A percentile compares a stretch with the other conserved stretches of the same genome.
phyloP scores from a whole-genome alignment of 345 rosid species.

The Gossypioides kirkii region DNA sequence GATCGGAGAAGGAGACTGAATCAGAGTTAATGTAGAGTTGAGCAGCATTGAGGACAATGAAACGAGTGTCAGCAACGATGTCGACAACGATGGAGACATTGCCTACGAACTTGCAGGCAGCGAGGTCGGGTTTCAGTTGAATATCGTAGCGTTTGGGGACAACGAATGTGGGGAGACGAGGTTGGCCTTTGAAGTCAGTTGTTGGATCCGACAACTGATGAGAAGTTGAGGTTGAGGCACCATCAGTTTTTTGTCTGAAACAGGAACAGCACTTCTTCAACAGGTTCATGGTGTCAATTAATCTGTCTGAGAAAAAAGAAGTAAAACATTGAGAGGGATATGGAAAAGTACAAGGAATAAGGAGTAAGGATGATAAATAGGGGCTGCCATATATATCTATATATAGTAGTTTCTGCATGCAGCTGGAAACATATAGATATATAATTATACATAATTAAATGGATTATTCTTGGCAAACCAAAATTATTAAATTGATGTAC shows the following conservation, averaged over 20 bases:
- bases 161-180: slow-evolving; percentile 88
- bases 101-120: slow-evolving; percentile 66
- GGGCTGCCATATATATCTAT: not conserved
- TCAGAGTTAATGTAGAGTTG: slow-evolving; percentile 50
- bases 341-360: not conserved
- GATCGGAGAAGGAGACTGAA: slow-evolving; percentile 45
- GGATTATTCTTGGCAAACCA: too few relatives aligned
- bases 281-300: not conserved
- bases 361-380: not conserved
- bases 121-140: slow-evolving; percentile 70
- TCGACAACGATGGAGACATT: slow-evolving; percentile 54
- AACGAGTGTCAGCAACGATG: slow-evolving; percentile 49
- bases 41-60: slow-evolving; percentile 89
- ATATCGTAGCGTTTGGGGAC: slow-evolving; percentile 74
- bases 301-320: not conserved
- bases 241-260: not conserved
- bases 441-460: too few relatives aligned
- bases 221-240: not conserved
- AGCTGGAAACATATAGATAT: not conserved
- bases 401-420: not conserved
- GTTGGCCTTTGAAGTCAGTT: slow-evolving; percentile 73
- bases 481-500: too few relatives aligned
- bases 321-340: not conserved
- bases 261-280: not conserved
- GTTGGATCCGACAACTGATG: slow-evolving; percentile 15